Base-by-base conservation (phyloP, 2,329 filamentous ascomycete species). In the Colletotrichum sp. region DNA sequence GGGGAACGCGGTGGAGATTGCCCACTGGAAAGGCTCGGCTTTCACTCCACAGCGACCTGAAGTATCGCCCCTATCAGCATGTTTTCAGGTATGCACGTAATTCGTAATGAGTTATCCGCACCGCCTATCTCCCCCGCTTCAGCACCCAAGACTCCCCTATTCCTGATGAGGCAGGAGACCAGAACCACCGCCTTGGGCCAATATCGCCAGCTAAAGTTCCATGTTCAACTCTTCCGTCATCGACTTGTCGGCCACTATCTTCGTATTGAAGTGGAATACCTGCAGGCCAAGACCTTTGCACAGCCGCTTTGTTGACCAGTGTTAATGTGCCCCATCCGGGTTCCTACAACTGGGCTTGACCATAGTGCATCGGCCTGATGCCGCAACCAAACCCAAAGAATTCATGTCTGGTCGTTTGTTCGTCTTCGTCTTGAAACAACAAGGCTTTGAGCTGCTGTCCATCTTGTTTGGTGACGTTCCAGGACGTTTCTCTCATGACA, bases 71-170 rank as follows among this genome's bases (percentile, higher is more conserved):
- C 55, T 30, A 59, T 59, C 55, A 59, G 55, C 44, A 52, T n/a
- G n/a, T 52, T 52, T 52, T 13, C 44, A 52, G n/a, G 44, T 21
- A 13, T 52, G 44, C n/a, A 52, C 10, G 44, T 52, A 8, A 28
- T 65, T 65, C 44, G 26, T 52, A 68, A 68, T 68, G 30, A 30
- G 26, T 15, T n/a, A n/a, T n/a, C 30, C 39, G 30, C 28, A 32
- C 64, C 21, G 39, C 64, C 57, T 76, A 76, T 73, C 73, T 76
- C 64, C 70, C 72, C 70, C 73, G 73, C 73, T 76, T 65, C 30
- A 24, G 30, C 21, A 49, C 52, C 24, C 24, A 39, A 39, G 44
- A 44, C 57, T n/a, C 34, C 30, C 26, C 28, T 57, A 26, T 36
- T 6, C 70, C 26, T 13, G 21, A 64, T 68, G 16, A 32, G 70